Evolutionary conservation across 1,284 basidiomycete species (phyloP), one percentile per base, ranked within the genome.

Genomic region (Trichosporon sp.): DNA sequence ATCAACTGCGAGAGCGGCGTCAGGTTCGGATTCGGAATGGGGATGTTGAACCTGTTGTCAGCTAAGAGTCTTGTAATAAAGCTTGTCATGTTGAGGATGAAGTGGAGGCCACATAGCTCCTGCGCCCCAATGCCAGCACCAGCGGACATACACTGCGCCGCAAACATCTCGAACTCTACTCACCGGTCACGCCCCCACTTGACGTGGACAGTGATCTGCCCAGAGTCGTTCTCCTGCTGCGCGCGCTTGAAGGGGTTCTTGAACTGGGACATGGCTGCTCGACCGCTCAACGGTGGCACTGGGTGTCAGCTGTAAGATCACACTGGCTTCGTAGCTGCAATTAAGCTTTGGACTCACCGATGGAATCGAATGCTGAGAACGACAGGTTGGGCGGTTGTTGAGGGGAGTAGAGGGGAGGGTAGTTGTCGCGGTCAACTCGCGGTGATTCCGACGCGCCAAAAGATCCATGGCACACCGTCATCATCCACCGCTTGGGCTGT

Each of bases 101-200:
- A 26, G 54, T 56, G 51, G 19, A 21, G 26, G 51, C 51, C 43
- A 46, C 43, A 46, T 10, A 7, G 35, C 8, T 37, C 35, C 43
- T 11, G 19, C 21, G 51, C 51, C 51, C 6, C 2, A 10, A 32
- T 40, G 8, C 35, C 26, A 63, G 35, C 31, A 10, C 54, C 46
- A 38, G 31, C 37, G 61, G 12, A 65, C 16, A n/a, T 37, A 11
- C 51, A 26, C 51, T 5, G 21, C 10, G 51, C 51, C 51, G 51
- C 21, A 54, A 3, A 19, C 51, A 21, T 10, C 19, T 5, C 14
- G 8, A 16, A 8, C 32, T 21, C 19, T 3, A 74, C 79, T 74
- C 75, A 83, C 81, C 78, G 73, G 63, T 83, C 80, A 40, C 78
- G 69, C 4, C 81, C 81, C 82, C 82, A 83, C 75, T 82, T 82